These are phyloP conservation scores for Wickerhamiella sorbophila DNA, from an alignment of 805 yeast species.

Conservation along the genomic window DNA sequence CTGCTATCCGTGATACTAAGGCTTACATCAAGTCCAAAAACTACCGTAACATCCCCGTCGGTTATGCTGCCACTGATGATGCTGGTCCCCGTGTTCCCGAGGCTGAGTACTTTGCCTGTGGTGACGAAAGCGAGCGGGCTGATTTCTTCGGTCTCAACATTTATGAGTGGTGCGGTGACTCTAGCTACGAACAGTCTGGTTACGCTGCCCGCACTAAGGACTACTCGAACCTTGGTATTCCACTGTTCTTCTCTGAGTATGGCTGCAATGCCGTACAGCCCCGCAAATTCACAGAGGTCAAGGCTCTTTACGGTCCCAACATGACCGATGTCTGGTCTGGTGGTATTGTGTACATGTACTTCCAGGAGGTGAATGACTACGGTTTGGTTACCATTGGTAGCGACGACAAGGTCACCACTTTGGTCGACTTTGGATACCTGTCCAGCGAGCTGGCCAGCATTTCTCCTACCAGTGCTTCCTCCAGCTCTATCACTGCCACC, in stretches of 20 bases:
- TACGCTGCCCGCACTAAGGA: slow-evolving; percentile 58
- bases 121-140: slow-evolving; percentile 38
- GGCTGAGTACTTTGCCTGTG: slow-evolving; percentile 82
- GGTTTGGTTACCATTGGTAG: slow-evolving; percentile 60
- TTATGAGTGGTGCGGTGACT: slow-evolving; percentile 77
- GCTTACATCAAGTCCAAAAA: slow-evolving; percentile 48
- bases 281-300: slow-evolving; percentile 63
- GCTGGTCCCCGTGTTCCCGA: slow-evolving; percentile 59
- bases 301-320: slow-evolving; percentile 44
- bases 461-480: slow-evolving; percentile 36
- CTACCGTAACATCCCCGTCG: slow-evolving; percentile 78
- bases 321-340: slow-evolving; percentile 93
- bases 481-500: slow-evolving; percentile 27
- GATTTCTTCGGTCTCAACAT: slow-evolving; percentile 77
- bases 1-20: slow-evolving; percentile 85
- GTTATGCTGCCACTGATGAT: slow-evolving; percentile 87
- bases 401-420: slow-evolving; percentile 38
- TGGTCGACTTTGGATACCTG: slow-evolving; percentile 45
- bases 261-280: slow-evolving; percentile 71
- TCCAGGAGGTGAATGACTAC: slow-evolving; percentile 68
- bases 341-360: slow-evolving; percentile 86
- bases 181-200: slow-evolving; percentile 48
- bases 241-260: slow-evolving; percentile 76
- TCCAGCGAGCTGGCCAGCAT: slow-evolving; percentile 39
- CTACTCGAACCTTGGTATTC: slow-evolving; percentile 58